phyloP scores from a whole-genome alignment of 331 rosid genomes.

The Ulmus americana region DNA sequence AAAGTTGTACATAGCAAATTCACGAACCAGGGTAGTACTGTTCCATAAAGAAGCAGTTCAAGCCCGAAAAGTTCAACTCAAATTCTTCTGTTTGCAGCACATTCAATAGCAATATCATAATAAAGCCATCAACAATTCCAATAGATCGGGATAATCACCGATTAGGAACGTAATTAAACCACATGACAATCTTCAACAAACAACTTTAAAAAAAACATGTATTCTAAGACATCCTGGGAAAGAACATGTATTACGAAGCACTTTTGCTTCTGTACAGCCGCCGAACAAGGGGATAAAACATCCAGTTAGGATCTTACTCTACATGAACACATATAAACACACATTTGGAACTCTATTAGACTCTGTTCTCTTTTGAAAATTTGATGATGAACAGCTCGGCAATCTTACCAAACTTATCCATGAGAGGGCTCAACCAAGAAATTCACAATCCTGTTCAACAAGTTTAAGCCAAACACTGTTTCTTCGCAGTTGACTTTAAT shows the following conservation, averaged over 20 bases:
- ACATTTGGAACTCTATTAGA: slow-evolving; percentile 7
- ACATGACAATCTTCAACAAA: too few species aligned
- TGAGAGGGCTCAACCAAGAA: slow-evolving; percentile 50
- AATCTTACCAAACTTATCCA: slow-evolving; percentile 22
- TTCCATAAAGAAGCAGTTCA: too few species aligned
- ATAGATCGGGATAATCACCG: too few species aligned
- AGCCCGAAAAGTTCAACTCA: too few species aligned
- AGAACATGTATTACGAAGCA: not conserved
- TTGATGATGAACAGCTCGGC: not conserved
- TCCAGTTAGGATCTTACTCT: not conserved
- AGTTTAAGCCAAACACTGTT: slow-evolving; percentile 87
- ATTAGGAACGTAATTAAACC: too few species aligned
- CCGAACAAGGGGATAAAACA: not conserved
- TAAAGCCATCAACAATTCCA: too few species aligned
- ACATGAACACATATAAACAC: not conserved
- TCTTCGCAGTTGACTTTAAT: slow-evolving; percentile 88
- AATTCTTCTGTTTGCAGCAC: too few species aligned
- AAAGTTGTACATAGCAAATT: too few species aligned
- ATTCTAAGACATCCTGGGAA: not conserved
- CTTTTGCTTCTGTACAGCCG: not conserved
- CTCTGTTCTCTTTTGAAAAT: slow-evolving; percentile 12
- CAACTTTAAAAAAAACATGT: not conserved
- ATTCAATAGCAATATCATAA: too few species aligned
- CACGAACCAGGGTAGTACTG: too few species aligned
- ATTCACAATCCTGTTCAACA: slow-evolving; percentile 79